These are phyloP conservation scores for Vanilla planifolia DNA, from an alignment of 106 monocot genomes.

Conservation along the genomic window DNA sequence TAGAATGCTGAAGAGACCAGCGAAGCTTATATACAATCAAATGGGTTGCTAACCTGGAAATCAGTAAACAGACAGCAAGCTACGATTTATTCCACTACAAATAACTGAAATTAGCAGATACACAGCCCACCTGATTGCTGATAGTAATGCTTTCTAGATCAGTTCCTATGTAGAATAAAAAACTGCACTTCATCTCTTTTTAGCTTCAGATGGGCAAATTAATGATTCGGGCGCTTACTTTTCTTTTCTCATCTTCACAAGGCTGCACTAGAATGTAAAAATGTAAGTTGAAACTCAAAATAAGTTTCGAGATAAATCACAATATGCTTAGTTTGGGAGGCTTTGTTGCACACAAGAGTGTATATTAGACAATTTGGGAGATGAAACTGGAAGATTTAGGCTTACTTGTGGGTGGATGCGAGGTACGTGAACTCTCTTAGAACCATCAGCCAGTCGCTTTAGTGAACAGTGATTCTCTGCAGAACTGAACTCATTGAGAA, in stretches of 20 bases:
- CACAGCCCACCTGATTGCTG: not conserved
- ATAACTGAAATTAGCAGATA: not conserved
- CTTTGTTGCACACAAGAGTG: too few relatives aligned
- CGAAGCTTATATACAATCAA: too few relatives aligned
- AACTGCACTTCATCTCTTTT: too few relatives aligned
- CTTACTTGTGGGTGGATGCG: conserved; percentile 34
- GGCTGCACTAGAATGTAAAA: conserved; percentile 6
- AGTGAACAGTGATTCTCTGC: conserved; percentile 28
- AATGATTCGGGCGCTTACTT: conserved; percentile 8
- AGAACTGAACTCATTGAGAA: conserved; percentile 42
- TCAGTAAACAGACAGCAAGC: too few relatives aligned
- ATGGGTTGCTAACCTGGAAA: too few relatives aligned
- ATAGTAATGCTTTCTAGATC: not conserved
- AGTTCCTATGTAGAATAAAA: not conserved
- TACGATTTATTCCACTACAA: conserved; percentile 1
- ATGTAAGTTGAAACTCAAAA: too few relatives aligned
- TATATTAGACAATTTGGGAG: not conserved
- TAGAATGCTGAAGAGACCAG: too few relatives aligned
- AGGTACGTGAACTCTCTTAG: conserved; percentile 73
- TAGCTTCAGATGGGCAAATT: conserved; percentile 17
- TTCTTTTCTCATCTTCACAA: conserved; percentile 29
- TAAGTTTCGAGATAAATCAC: too few relatives aligned
- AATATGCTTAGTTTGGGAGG: too few relatives aligned
- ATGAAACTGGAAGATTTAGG: too few relatives aligned
- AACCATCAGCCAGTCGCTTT: conserved; percentile 80